Conservation (phyloP, 352 stramenopile genomes). For the Aphanomyces astaci region DNA sequence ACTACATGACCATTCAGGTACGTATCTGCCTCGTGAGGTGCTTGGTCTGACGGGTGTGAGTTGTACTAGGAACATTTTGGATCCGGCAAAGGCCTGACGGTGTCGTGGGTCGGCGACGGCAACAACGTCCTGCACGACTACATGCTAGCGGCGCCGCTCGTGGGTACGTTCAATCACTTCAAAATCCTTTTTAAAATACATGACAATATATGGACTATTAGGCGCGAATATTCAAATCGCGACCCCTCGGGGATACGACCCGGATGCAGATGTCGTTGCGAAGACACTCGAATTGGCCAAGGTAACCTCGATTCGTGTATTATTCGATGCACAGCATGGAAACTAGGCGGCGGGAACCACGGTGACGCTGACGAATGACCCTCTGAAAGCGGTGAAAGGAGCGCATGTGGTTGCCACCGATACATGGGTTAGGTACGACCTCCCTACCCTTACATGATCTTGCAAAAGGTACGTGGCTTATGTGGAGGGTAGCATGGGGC, state of each 20-base stretch:
- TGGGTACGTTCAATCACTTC: slow-evolving; percentile 41
- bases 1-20: slow-evolving; percentile 95
- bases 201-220: not conserved
- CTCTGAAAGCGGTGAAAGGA: slow-evolving; percentile 88
- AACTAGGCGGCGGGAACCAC: slow-evolving; percentile 48
- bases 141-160: slow-evolving; percentile 89
- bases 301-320: slow-evolving; percentile 17
- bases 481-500: slow-evolving; percentile 92
- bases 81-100: slow-evolving; percentile 81
- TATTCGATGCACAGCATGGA: not conserved
- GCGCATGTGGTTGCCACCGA: slow-evolving; percentile 95
- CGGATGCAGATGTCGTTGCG: slow-evolving; percentile 82
- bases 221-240: slow-evolving; percentile 92
- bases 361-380: slow-evolving; percentile 81
- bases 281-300: slow-evolving; percentile 84
- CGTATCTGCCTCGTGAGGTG: not conserved
- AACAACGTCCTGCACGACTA: slow-evolving; percentile 98
- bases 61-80: slow-evolving; percentile 74
- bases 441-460: too few relatives aligned
- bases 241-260: slow-evolving; percentile 89
- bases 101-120: slow-evolving; percentile 97
- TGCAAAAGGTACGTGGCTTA: too few relatives aligned
- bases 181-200: not conserved
- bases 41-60: slow-evolving; percentile 1
- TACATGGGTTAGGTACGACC: slow-evolving; percentile 92